A percentile compares a stretch with the other conserved stretches of the same genome.
Evolutionary conservation across 441 rosid genomes (phyloP).

Genomic region (Gossypium laxum): DNA sequence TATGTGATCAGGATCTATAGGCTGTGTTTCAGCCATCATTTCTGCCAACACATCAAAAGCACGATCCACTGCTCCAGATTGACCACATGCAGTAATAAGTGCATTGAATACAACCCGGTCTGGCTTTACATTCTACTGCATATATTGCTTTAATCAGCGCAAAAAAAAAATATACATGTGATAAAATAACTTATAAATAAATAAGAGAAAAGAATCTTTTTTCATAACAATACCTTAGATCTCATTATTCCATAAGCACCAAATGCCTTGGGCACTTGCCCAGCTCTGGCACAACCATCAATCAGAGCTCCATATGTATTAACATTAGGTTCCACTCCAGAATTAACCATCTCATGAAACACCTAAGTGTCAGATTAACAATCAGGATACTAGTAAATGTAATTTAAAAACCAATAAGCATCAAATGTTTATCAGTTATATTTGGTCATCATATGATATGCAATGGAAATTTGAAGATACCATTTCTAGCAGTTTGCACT

Average conservation of each 20-base stretch:
- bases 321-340: conserved; percentile 81
- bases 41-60: conserved; percentile 93
- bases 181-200: conserved; percentile 1
- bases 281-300: conserved; percentile 93
- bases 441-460: neutral
- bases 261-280: conserved; percentile 93
- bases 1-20: conserved; percentile 85
- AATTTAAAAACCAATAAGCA: neutral
- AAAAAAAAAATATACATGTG: neutral
- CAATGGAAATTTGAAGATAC: neutral
- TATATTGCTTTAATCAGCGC: conserved; percentile 40
- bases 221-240: conserved; percentile 57
- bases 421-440: neutral
- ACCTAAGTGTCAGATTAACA: conserved; percentile 36
- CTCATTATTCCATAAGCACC: conserved; percentile 96
- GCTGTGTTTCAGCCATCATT: conserved; percentile 67
- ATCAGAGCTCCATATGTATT: conserved; percentile 87
- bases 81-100: conserved; percentile 89
- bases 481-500: conserved; percentile 1
- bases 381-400: neutral
- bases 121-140: conserved; percentile 95
- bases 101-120: conserved; percentile 96
- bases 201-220: conserved; percentile 3
- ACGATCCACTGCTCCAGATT: conserved; percentile 87
- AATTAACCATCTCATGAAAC: conserved; percentile 82